Evolutionary conservation across 345 rosid species (phyloP).

Genomic region (Citrus trifoliata): DNA sequence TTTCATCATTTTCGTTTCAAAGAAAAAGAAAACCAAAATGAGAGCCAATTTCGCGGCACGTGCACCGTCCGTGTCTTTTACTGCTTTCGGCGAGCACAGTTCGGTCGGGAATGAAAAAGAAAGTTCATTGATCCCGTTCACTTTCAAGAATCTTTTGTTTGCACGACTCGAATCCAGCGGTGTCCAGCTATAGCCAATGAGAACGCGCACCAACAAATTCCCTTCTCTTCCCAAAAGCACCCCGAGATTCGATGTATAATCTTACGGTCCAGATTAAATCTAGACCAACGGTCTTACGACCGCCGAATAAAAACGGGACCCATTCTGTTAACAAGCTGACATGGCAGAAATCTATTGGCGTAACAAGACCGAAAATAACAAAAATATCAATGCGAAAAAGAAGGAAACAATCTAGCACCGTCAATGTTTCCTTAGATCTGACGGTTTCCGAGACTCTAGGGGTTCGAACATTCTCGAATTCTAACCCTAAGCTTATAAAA

Average conservation of each 20-base stretch:
- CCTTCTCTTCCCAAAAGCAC: background rate
- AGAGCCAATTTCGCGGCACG: background rate
- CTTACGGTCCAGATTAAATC: background rate
- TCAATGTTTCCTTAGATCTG: constrained; percentile 17
- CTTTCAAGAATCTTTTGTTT: background rate
- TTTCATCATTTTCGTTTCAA: too few relatives aligned
- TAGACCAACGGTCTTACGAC: background rate
- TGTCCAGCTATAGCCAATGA: background rate
- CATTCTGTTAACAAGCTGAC: background rate
- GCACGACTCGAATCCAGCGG: background rate
- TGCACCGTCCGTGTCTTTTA: background rate
- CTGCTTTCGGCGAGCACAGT: background rate
- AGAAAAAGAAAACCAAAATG: too few relatives aligned
- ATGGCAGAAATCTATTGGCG: background rate
- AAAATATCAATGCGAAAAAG: background rate
- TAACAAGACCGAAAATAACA: background rate
- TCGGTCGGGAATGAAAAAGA: background rate
- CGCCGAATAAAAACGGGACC: background rate
- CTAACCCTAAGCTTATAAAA: constrained; percentile 32
- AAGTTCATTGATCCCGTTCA: background rate
- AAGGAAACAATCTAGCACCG: constrained; percentile 20
- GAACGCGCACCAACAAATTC: background rate
- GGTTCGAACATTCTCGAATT: constrained; percentile 37
- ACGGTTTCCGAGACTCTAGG: constrained; percentile 18
- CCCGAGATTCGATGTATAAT: background rate